Evolutionary conservation across 805 yeast species (phyloP), one percentile per base, ranked within the genome.

Genomic region (Trichomonascus vanleenenianus): DNA sequence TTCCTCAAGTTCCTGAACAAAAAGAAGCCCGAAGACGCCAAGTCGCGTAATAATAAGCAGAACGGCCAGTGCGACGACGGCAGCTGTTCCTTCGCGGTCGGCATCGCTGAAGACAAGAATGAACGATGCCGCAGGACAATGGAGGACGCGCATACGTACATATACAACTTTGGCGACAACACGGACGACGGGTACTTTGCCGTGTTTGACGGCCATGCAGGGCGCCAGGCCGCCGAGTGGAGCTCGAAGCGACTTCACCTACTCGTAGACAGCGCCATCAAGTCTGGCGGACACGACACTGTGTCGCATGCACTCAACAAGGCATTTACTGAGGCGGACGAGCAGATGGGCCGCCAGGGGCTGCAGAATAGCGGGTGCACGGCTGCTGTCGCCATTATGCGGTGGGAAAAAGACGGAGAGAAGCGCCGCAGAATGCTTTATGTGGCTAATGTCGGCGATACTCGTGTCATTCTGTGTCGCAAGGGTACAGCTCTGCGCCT

Each of bases 141-240:
- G 98, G 98, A 93, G 61, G 98, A 93, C 62, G 91, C 88, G 6
- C 97, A 89, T 62, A 83, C 93, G 0, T 85, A 83, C 56, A 85
- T 85, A 31, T 86, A 89, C 51, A 86, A 88, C 66, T 88, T 84
- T 68, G 88, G 88, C n/a, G 93, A 85, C 53, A 43, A 42, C 9
- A 50, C 50, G 6, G 93, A 93, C 63, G 85, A 95, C 83, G 96
- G 95, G 2, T 91, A 85, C 61, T 86, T 91, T 73, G 97, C 93
- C 12, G 76, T 93, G 1, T 93, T 88, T 66, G 98, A 93, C 64
- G 98, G 98, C 7, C 98, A 93, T 66, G 97, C 97, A 1, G 98
- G 98, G 15, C 78, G 79, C 44, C 85, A 78, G 55, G 83, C 94
- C 6, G 95, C 97, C 2, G 76, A 91, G 58, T 89, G 95, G 95